Base-by-base conservation (phyloP, 352 stramenopile species). In the Thraustochytrium striatum region DNA sequence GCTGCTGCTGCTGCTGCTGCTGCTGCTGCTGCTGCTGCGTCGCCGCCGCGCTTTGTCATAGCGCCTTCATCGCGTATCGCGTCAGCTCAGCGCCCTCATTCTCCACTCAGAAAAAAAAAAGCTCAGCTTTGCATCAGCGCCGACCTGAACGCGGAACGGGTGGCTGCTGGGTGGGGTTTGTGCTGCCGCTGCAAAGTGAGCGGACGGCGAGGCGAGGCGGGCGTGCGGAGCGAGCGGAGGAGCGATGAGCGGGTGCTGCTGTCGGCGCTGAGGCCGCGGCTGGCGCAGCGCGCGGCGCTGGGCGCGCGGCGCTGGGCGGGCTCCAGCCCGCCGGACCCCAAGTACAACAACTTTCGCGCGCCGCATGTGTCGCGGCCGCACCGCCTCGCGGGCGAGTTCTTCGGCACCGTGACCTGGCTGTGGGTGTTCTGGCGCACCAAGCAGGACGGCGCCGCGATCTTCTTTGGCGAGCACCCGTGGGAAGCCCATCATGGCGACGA, bases 381-480 rank as follows among this genome's bases (percentile, higher is more conserved):
- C 88, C 93, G 93, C 85, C 91, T 92, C 84, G 82, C 93, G 59
- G 89, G 83, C 59, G 83, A 91, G 69, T 88, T 88, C n/a, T 92
- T 94, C 82, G 89, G 89, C 85, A 92, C 88, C 39, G 90, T 95
- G 87, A 87, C 92, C 50, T 95, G 90, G 90, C 87, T 95, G 69
- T 95, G 90, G 90, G 83, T 95, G 82, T 94, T 95, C 84, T 94
- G 87, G 81, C 88, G 90, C 55, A 88, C 89, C 85, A 95, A 94
- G 85, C 78, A 95, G 82, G 90, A 95, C 81, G 90, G 90, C 69
- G 85, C 85, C 61, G 88, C 85, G 58, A 55, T 95, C 28, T 75
- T 95, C 82, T 89, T 93, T 84, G 78, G 86, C 86, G 0, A 93
- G 75, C 88, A 94, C 84, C 90, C 89, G 41, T 94, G 89, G 88